Evolutionary conservation across 768 basidiomycete genomes (phyloP).

Genomic region (Suillus bovinus): DNA sequence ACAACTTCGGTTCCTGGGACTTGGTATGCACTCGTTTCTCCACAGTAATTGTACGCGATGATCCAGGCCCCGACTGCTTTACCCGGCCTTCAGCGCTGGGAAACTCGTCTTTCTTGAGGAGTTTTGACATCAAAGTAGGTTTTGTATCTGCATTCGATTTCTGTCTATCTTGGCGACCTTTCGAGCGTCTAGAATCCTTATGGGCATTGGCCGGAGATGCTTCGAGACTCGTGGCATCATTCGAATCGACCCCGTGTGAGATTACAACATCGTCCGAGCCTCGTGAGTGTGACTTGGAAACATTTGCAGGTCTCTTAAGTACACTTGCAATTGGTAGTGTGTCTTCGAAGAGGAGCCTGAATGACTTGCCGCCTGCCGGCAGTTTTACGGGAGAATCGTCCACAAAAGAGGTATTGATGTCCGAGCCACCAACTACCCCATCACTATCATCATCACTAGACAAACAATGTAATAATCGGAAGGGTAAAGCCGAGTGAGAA

Average conservation of each 20-base stretch:
- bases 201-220: neutral
- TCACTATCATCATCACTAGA: conserved; percentile 40
- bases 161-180: no score
- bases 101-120: neutral
- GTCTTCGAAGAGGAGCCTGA: conserved; percentile 68
- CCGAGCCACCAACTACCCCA: conserved; percentile 26
- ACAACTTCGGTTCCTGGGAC: conserved; percentile 24
- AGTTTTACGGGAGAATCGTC: conserved; percentile 73
- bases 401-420: conserved; percentile 51
- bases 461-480: conserved; percentile 33
- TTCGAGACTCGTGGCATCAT: conserved; percentile 6
- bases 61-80: neutral
- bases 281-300: neutral
- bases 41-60: neutral
- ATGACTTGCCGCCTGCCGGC: conserved; percentile 55
- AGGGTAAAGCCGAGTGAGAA: conserved; percentile 41
- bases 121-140: neutral
- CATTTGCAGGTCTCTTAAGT: conserved; percentile 15
- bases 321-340: conserved; percentile 31
- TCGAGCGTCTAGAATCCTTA: conserved; percentile 4
- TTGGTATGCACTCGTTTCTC: neutral
- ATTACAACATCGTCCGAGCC: neutral
- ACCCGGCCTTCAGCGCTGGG: neutral
- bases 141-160: neutral
- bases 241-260: conserved; percentile 6